A percentile compares a stretch with the other conserved stretches of the same genome.
These are phyloP conservation scores for Euphrasia arctica DNA, from an alignment of 305 asterid species.

Conservation along the genomic window DNA sequence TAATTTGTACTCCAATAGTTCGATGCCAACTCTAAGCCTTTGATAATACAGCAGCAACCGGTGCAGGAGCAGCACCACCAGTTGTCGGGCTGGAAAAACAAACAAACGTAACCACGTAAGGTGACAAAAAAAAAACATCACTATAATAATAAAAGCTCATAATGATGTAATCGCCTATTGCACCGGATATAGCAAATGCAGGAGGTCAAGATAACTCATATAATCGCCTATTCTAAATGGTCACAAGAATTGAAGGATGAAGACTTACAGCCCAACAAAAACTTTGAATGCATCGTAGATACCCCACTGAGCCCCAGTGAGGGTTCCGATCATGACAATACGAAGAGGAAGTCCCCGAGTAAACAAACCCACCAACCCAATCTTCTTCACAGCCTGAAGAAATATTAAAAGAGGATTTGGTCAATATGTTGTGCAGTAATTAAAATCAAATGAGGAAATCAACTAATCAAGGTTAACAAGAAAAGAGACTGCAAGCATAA, in stretches of 20 bases:
- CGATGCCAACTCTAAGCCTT: conserved; percentile 39
- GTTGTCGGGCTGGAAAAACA: conserved; percentile 66
- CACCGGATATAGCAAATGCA: not conserved
- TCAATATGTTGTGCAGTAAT: not conserved
- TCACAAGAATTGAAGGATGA: conserved; percentile 3
- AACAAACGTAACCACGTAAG: conserved; percentile 19
- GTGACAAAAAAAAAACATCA: not conserved
- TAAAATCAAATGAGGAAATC: conserved; percentile 1
- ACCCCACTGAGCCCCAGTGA: conserved; percentile 98
- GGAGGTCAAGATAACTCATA: not conserved
- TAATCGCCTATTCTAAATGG: not conserved
- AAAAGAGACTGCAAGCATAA: conserved; percentile 8
- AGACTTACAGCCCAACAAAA: conserved; percentile 86
- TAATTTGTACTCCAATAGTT: conserved; percentile 10
- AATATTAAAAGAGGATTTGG: not conserved
- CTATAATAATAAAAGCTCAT: not conserved
- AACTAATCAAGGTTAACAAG: not conserved
- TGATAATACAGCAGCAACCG: conserved; percentile 31
- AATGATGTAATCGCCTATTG: not conserved
- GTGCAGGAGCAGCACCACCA: conserved; percentile 65
- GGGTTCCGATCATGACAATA: conserved; percentile 95
- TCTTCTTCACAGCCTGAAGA: conserved; percentile 68
- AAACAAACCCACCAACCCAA: conserved; percentile 77
- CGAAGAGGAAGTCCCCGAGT: conserved; percentile 97
- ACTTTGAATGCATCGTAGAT: conserved; percentile 95